A percentile compares a stretch with the other conserved stretches of the same genome.
These are phyloP conservation scores for Houttuynia cordata DNA, from an alignment of 164 flowering plant genomes.

Conservation along the genomic window DNA sequence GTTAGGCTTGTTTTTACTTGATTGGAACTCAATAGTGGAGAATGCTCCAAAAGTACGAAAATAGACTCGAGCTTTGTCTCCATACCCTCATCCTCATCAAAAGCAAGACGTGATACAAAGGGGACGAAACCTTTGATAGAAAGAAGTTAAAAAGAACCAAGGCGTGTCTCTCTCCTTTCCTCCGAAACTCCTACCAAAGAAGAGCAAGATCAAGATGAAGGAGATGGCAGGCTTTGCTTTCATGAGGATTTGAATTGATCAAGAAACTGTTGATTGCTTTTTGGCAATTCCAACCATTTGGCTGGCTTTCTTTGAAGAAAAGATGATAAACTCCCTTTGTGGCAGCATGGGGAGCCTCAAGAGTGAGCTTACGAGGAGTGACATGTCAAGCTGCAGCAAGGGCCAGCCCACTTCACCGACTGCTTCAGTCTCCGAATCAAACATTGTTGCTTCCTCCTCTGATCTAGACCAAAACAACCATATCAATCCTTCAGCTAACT, in stretches of 20 bases:
- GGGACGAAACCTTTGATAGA: constrained; percentile 9
- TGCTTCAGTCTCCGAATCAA: constrained; percentile 22
- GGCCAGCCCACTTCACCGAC: not conserved
- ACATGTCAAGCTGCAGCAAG: constrained; percentile 8
- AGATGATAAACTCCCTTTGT: constrained; percentile 40
- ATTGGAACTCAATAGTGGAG: not conserved
- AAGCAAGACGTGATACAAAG: constrained; percentile 8
- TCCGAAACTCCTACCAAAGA: not conserved
- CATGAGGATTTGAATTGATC: not conserved
- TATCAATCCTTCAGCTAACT: constrained; percentile 32
- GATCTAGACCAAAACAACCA: constrained; percentile 17
- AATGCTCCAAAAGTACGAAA: constrained; percentile 5
- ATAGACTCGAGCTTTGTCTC: constrained; percentile 20
- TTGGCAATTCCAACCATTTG: too few species aligned
- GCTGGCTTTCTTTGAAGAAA: not conserved
- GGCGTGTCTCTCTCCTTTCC: not conserved
- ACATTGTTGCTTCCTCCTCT: constrained; percentile 14
- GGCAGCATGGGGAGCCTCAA: constrained; percentile 36
- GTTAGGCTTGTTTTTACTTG: not conserved
- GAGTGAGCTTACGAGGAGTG: constrained; percentile 12
- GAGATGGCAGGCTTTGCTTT: not conserved
- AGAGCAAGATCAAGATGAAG: not conserved
- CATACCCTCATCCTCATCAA: constrained; percentile 7
- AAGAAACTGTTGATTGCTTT: too few species aligned
- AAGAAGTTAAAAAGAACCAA: not conserved